phyloP scores from a whole-genome alignment of 2,329 filamentous ascomycete genomes.

The Nakataea oryzae region DNA sequence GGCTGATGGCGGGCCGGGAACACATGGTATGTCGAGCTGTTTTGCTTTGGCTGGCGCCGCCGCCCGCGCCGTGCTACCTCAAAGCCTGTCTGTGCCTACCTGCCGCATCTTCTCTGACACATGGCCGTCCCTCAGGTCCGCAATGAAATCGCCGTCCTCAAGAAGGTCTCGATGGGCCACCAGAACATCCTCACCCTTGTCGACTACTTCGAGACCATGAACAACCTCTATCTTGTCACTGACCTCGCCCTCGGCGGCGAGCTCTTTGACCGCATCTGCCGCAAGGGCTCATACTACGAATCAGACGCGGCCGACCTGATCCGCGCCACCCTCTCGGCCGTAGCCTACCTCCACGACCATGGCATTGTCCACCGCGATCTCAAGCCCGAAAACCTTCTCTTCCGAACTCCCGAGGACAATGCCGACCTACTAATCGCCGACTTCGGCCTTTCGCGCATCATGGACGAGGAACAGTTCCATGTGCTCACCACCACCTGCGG shows the following conservation, averaged over 20 bases:
- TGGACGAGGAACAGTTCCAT: constrained; percentile 98
- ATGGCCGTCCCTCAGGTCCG: constrained; percentile 51
- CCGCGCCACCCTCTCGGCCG: constrained; percentile 88
- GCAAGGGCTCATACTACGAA: constrained; percentile 97
- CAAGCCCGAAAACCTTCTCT: constrained; percentile 94
- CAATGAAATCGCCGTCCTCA: constrained; percentile 96
- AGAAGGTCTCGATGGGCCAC: constrained; percentile 97
- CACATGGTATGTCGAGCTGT: constrained; percentile 67
- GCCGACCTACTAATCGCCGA: constrained; percentile 94
- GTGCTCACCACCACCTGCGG: constrained; percentile 96
- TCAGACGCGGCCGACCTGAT: constrained; percentile 93
- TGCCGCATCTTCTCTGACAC: not conserved
- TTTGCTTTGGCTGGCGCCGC: not conserved
- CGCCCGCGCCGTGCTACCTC: not conserved
- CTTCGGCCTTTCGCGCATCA: constrained; percentile 90
- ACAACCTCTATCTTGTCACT: constrained; percentile 96
- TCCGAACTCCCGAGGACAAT: constrained; percentile 95
- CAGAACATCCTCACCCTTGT: constrained; percentile 96
- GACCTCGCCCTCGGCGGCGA: constrained; percentile 94
- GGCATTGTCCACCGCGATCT: constrained; percentile 97
- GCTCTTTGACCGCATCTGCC: constrained; percentile 95
- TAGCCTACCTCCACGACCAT: constrained; percentile 96
- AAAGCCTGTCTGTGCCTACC: not conserved
- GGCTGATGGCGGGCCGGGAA: constrained; percentile 91
- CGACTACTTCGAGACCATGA: constrained; percentile 99